Evolutionary conservation across 2,329 filamentous ascomycete genomes (phyloP).

Genomic region (Aspergillus quadrilineatus): DNA sequence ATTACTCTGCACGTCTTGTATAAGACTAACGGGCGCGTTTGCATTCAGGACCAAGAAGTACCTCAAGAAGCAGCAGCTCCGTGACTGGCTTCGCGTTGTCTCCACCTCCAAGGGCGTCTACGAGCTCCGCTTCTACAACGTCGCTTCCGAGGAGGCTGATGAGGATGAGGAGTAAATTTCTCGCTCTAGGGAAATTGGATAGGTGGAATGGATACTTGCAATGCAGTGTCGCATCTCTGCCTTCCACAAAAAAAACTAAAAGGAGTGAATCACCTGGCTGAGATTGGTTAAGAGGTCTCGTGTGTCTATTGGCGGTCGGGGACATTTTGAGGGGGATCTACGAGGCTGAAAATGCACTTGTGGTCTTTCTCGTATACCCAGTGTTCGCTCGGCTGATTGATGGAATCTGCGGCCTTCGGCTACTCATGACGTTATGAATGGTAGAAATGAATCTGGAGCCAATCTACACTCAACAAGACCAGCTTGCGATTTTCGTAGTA

Average conservation of each 20-base stretch:
- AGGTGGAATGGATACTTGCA: background rate
- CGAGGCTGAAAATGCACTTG: constrained; percentile 5
- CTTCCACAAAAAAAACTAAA: constrained; percentile 5
- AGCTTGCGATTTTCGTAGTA: background rate
- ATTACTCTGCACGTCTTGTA: background rate
- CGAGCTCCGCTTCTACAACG: constrained; percentile 99
- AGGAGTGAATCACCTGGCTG: background rate
- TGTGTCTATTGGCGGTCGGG: background rate
- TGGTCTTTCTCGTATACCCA: constrained; percentile 1
- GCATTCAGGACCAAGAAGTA: constrained; percentile 93
- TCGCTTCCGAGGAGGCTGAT: constrained; percentile 95
- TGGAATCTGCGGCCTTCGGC: constrained; percentile 15
- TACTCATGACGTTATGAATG: constrained; percentile 35
- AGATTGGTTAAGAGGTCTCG: background rate
- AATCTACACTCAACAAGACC: constrained; percentile 18
- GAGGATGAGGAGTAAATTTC: constrained; percentile 93
- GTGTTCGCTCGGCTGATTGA: background rate
- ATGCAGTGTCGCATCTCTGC: background rate
- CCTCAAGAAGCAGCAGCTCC: constrained; percentile 99
- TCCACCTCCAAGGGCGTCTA: constrained; percentile 97
- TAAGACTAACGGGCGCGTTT: background rate
- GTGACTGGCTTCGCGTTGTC: constrained; percentile 99
- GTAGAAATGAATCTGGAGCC: constrained; percentile 31
- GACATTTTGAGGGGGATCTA: background rate
- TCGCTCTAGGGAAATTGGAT: constrained; percentile 3